Evolutionary conservation across 805 yeast genomes (phyloP).

Genomic region (Yamadazyma scolyti): DNA sequence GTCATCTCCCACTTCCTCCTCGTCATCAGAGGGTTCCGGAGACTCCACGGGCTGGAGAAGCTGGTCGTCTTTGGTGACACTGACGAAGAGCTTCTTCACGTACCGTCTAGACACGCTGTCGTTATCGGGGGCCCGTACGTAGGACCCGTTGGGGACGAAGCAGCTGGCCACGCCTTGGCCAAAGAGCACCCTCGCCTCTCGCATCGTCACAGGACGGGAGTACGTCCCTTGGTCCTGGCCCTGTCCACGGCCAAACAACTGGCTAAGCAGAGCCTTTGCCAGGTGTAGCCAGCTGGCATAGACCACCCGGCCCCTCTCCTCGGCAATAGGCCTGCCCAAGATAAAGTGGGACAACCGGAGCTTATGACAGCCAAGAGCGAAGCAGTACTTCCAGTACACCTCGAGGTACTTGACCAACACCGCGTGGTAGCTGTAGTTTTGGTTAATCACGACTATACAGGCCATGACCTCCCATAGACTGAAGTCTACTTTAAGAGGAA

Average conservation of each 20-base stretch:
- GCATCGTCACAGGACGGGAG: slow-evolving; percentile 49
- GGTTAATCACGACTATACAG: not conserved
- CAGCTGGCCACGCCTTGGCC: slow-evolving; percentile 41
- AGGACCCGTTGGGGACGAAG: slow-evolving; percentile 74
- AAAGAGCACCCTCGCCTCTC: slow-evolving; percentile 44
- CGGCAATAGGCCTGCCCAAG: slow-evolving; percentile 54
- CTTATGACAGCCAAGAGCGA: slow-evolving; percentile 49
- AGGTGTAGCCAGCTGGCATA: no score
- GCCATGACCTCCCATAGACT: no score
- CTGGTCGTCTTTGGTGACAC: slow-evolving; percentile 77
- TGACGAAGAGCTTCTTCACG: slow-evolving; percentile 66
- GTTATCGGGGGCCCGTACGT: slow-evolving; percentile 80
- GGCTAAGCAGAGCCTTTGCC: no score
- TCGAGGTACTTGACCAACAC: slow-evolving; percentile 38
- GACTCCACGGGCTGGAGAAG: slow-evolving; percentile 29
- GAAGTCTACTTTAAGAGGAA: slow-evolving; percentile 6
- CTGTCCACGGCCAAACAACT: no score
- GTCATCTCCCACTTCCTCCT: slow-evolving; percentile 30
- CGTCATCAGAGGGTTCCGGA: slow-evolving; percentile 20
- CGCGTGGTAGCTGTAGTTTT: no score
- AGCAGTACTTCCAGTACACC: slow-evolving; percentile 60
- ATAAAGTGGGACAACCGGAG: slow-evolving; percentile 82
- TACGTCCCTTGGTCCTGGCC: no score
- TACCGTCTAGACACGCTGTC: slow-evolving; percentile 70
- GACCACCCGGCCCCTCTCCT: slow-evolving; percentile 66